Conservation (phyloP, 345 rosid genomes). For the Syzygium aromaticum region DNA sequence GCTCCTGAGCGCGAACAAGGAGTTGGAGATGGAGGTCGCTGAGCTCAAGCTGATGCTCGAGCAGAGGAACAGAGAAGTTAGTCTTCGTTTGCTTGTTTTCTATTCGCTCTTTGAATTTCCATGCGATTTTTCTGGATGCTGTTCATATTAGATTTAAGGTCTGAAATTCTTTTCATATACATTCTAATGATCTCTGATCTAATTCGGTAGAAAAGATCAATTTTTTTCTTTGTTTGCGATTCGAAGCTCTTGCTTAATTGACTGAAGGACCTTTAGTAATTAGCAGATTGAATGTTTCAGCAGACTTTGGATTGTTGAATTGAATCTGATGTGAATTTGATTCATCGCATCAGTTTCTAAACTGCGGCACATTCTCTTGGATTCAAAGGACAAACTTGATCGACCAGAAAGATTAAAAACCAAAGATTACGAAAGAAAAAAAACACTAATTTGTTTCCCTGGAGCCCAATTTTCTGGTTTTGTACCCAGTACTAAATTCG, state of each 20-base stretch:
- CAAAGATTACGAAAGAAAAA: neutral
- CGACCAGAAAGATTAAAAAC: neutral
- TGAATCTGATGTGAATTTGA: neutral
- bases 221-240: neutral
- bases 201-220: neutral
- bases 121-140: neutral
- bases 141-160: neutral
- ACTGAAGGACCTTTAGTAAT: neutral
- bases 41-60: constrained; percentile 45
- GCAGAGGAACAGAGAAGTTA: constrained; percentile 66
- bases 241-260: neutral
- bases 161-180: neutral
- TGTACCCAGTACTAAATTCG: neutral
- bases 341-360: neutral
- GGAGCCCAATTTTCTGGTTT: neutral
- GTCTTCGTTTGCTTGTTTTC: neutral
- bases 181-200: neutral
- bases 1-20: constrained; percentile 68
- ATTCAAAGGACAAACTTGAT: neutral
- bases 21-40: constrained; percentile 50
- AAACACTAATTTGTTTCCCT: neutral
- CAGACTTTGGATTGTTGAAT: neutral
- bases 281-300: neutral
- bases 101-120: neutral
- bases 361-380: neutral